Percentiles rank a stretch among this genome's conserved stretches.
These are phyloP conservation scores for Quercus tomentella DNA, from an alignment of 331 rosid genomes.

Conservation along the genomic window DNA sequence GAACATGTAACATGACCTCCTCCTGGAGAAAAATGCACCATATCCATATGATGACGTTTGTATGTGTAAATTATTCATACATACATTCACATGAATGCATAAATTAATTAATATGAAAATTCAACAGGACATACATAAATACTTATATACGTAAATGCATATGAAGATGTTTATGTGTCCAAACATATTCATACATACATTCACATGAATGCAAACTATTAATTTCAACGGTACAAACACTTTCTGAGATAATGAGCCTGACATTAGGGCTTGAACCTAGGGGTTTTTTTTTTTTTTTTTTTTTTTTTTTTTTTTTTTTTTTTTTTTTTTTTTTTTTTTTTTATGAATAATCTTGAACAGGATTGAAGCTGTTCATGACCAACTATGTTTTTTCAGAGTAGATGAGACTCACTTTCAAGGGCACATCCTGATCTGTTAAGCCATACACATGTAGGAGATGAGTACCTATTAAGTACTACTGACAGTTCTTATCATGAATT, in stretches of 20 bases:
- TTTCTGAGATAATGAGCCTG: neutral
- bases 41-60: too few relatives aligned
- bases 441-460: neutral
- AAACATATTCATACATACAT: too few relatives aligned
- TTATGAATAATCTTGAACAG: neutral
- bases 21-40: too few relatives aligned
- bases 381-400: neutral
- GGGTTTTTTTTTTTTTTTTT: too few relatives aligned
- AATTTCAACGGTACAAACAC: neutral
- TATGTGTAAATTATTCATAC: too few relatives aligned
- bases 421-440: neutral
- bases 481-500: neutral
- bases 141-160: too few relatives aligned
- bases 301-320: neutral
- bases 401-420: neutral
- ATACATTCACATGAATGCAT: too few relatives aligned
- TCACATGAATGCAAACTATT: too few relatives aligned
- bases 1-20: too few relatives aligned
- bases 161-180: too few relatives aligned
- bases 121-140: neutral
- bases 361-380: neutral
- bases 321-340: neutral
- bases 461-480: neutral
- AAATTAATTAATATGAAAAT: neutral
- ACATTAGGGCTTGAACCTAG: neutral